These are phyloP conservation scores for Lasiosphaeria miniovina DNA, from an alignment of 495 filamentous ascomycete genomes.

Conservation along the genomic window DNA sequence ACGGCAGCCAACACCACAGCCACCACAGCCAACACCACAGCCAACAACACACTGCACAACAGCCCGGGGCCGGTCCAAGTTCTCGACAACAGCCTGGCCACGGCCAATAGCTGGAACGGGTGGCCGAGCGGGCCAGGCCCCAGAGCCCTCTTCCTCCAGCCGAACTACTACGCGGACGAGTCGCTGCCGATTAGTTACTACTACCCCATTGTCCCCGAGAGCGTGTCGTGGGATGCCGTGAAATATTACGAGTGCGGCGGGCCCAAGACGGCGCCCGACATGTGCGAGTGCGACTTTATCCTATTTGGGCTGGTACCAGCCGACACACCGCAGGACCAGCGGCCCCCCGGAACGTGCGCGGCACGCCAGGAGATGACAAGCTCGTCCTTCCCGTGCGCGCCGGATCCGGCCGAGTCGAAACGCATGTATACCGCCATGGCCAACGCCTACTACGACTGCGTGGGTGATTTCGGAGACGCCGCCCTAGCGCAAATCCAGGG, in stretches of 20 bases:
- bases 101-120: too few species aligned
- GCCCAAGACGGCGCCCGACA: neutral
- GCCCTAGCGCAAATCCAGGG: neutral
- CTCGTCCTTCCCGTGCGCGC: neutral
- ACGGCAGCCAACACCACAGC: neutral
- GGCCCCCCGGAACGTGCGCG: neutral
- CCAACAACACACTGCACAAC: too few species aligned
- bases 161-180: neutral
- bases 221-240: neutral
- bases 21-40: neutral
- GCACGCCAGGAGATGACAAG: neutral
- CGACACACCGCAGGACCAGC: neutral
- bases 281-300: conserved; percentile 1
- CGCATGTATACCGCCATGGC: neutral
- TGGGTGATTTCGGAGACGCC: neutral
- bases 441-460: neutral
- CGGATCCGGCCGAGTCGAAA: neutral
- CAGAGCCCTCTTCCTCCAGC: neutral
- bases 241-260: neutral
- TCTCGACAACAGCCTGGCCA: too few species aligned
- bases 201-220: neutral
- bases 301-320: neutral
- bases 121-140: too few species aligned
- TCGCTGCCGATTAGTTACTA: neutral
- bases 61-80: too few species aligned